Base-by-base conservation (phyloP, 768 basidiomycete genomes). In the Termitomyces sp. region DNA sequence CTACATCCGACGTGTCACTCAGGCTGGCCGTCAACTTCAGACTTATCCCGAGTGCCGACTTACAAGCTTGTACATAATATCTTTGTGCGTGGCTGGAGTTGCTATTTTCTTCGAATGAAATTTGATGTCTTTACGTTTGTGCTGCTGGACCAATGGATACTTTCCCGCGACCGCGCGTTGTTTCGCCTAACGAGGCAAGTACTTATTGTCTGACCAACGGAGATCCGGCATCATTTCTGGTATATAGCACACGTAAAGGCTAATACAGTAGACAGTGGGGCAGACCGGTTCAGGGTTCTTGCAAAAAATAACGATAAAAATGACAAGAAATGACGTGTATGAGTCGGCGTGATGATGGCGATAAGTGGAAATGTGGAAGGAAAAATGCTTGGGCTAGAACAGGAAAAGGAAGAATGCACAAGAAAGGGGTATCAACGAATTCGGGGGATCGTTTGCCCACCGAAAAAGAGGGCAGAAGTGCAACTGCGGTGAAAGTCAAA, bases 361-460 rank as follows among this genome's bases (percentile, higher is more conserved):
- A 38, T 26, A 36, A 52, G 36, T n/a, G 50, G 3, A 9, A n/a
- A 42, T n/a, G 22, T 44, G 9, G 9, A 20, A 9, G 38, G 8
- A n/a, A n/a, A 30, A 1, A 30, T 47, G 18, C 24, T 43, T 30
- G 47, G 38, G 6, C 42, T 57, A 16, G 33, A 51, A 45, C 18
- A n/a, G 4, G 16, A 20, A 24, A 22, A 52, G 28, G 6, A 4
- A 16, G 2, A 18, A 52, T 38, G 35, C 16, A 36, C 5, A 38
- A 50, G 38, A 44, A 44, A 8, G 50, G 56, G 60, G 58, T 62
- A 62, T 62, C 58, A 35, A 62, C 58, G 61, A 54, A 12, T 50
- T 59, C 35, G 14, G 53, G 61, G 61, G 55, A 52, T 57, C 58
- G 61, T 62, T 62, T 22, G 43, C 47, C 61, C 61, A 50, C 55